Conservation (phyloP, 2,329 filamentous ascomycete genomes). For the Erysiphe pulchra region DNA sequence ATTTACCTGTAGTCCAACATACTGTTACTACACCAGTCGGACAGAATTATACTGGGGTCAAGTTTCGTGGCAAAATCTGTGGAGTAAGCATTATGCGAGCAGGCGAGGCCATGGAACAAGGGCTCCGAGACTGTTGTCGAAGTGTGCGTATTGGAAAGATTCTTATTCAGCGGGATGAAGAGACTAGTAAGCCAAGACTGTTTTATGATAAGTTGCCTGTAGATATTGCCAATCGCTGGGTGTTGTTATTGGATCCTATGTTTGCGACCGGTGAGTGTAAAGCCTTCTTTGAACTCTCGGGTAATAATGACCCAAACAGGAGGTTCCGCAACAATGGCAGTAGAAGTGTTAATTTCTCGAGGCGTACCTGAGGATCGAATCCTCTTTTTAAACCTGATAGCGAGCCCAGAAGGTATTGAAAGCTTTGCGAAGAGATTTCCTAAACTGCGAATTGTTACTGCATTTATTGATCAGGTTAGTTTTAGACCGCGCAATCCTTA, state of each 20-base stretch:
- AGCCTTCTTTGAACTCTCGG: background rate
- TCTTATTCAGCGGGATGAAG: slow-evolving; percentile 88
- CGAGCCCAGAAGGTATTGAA: slow-evolving; percentile 77
- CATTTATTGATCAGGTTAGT: slow-evolving; percentile 64
- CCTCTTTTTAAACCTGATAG: slow-evolving; percentile 86
- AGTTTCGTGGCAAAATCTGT: slow-evolving; percentile 95
- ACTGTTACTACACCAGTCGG: slow-evolving; percentile 80
- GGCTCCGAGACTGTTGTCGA: slow-evolving; percentile 81
- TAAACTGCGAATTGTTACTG: slow-evolving; percentile 72
- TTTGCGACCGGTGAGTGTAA: slow-evolving; percentile 62
- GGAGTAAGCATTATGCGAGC: slow-evolving; percentile 97
- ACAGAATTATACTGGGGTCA: slow-evolving; percentile 65
- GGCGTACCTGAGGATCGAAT: slow-evolving; percentile 91
- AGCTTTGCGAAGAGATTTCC: slow-evolving; percentile 81
- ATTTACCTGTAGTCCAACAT: slow-evolving; percentile 74
- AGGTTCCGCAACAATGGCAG: slow-evolving; percentile 88
- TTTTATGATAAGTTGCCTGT: slow-evolving; percentile 96
- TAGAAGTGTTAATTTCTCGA: slow-evolving; percentile 69
- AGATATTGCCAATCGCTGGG: slow-evolving; percentile 83
- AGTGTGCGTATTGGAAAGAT: slow-evolving; percentile 98
- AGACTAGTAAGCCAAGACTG: slow-evolving; percentile 71
- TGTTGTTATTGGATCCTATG: slow-evolving; percentile 91
- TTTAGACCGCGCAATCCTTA: background rate
- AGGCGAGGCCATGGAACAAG: slow-evolving; percentile 96
- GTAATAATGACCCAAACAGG: slow-evolving; percentile 23